Evolutionary conservation across 2,329 filamentous ascomycete species (phyloP).

Genomic region (Colletotrichum melonis): DNA sequence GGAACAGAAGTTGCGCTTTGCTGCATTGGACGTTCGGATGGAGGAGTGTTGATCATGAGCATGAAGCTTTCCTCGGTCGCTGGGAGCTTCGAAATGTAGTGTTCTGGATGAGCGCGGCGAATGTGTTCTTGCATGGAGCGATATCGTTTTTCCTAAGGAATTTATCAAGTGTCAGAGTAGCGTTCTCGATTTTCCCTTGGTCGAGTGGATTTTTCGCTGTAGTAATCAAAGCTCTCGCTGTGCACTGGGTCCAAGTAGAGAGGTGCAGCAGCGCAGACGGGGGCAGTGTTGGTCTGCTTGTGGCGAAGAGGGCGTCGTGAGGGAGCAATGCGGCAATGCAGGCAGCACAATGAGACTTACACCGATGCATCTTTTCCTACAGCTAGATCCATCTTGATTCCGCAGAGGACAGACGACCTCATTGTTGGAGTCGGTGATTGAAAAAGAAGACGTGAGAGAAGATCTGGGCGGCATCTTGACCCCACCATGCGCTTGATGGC

Average conservation of each 20-base stretch:
- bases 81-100: conserved; percentile 97
- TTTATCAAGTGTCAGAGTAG: conserved; percentile 37
- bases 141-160: conserved; percentile 86
- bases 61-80: conserved; percentile 98
- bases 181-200: conserved; percentile 28
- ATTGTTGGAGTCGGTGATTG: conserved; percentile 90
- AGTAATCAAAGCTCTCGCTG: conserved; percentile 21
- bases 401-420: conserved; percentile 96
- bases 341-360: conserved; percentile 71
- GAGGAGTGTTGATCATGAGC: conserved; percentile 94
- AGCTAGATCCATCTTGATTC: conserved; percentile 96
- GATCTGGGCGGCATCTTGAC: conserved; percentile 89
- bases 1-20: conserved; percentile 44
- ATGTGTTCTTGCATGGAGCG: conserved; percentile 99
- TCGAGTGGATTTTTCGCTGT: conserved; percentile 16
- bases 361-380: conserved; percentile 96
- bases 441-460: conserved; percentile 89
- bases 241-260: conserved; percentile 12
- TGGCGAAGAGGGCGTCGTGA: conserved; percentile 24
- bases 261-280: neutral
- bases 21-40: conserved; percentile 57
- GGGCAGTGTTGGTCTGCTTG: neutral
- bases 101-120: conserved; percentile 93
- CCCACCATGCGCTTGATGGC: conserved; percentile 62
- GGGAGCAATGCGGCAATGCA: neutral